Evolutionary conservation across 208 protist genomes (phyloP).

Genomic region (Leishmania arabica): DNA sequence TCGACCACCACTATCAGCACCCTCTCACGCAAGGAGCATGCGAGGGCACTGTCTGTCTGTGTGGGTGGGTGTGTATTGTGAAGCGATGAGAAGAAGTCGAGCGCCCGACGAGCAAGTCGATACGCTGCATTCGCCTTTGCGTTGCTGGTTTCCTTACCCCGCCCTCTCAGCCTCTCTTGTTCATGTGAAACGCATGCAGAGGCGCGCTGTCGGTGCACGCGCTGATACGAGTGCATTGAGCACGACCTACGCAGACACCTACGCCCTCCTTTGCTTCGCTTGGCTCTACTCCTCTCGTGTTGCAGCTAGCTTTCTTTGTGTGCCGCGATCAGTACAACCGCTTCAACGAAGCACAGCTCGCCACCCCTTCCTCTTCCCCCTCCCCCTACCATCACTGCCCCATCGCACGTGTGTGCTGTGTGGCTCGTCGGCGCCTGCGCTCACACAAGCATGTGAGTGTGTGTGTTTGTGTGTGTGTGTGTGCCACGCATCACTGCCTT

Average conservation of each 20-base stretch:
- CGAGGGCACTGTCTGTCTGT: background rate
- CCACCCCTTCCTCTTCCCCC: background rate
- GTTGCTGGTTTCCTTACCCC: background rate
- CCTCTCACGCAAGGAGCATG: background rate
- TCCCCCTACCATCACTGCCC: background rate
- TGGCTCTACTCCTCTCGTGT: background rate
- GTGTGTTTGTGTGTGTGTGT: background rate
- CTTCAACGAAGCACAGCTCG: background rate
- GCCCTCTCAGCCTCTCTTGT: background rate
- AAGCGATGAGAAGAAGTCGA: background rate
- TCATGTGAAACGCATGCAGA: background rate
- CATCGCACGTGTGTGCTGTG: background rate
- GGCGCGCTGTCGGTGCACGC: background rate
- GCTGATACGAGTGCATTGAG: background rate
- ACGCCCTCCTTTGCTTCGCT: background rate
- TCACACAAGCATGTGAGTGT: background rate
- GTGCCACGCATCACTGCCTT: background rate
- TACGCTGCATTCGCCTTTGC: background rate
- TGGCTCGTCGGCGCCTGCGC: background rate
- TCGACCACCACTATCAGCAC: background rate
- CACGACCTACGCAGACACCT: background rate
- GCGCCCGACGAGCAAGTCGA: background rate
- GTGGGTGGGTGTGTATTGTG: background rate
- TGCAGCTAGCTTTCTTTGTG: background rate
- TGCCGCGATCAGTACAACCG: background rate